Evolutionary conservation across 2,329 filamentous ascomycete genomes (phyloP), one percentile per base, ranked within the genome.

Genomic region (Zelopaecilomyces penicillatus): DNA sequence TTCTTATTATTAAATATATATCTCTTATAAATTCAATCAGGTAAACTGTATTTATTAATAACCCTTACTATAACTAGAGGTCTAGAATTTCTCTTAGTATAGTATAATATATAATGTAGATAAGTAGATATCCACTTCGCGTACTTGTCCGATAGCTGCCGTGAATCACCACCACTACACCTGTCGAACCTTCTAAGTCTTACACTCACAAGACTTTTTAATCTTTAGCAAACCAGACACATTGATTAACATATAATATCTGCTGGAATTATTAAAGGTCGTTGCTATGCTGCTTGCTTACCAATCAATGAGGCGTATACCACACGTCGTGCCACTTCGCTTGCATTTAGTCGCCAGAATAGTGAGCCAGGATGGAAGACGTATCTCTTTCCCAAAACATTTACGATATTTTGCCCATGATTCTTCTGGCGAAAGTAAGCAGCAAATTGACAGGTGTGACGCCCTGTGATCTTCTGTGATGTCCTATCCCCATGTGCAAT

Each of bases 261-360:
- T n/a, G n/a, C n/a, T n/a, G n/a, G n/a, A n/a, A n/a, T n/a, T n/a
- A n/a, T n/a, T n/a, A n/a, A n/a, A n/a, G n/a, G n/a, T n/a, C n/a
- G n/a, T n/a, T 46, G 34, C 39, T 12, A 27, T 29, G 32, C 11
- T 26, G 30, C n/a, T 45, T 9, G 45, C 30, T 39, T 40, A 19
- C 29, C 42, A 41, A 37, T 37, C 46, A 10, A 43, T 43, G 29
- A 30, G 34, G 27, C 42, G 39, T 30, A 19, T 43, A 27, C 33
- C 37, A 39, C 37, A 30, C 30, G 19, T 39, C 30, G 35, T 40
- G 40, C 39, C 36, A 11, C 29, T 48, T 30, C 37, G 34, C 31
- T 30, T 26, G 30, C 38, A 19, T 9, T 40, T 40, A 3, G 12
- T 42, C 11, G n/a, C 40, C 33, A 30, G 36, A 33, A 39, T 40